These are phyloP conservation scores for Zymoseptoria ardabiliae DNA, from an alignment of 2,329 filamentous ascomycete species.

Conservation along the genomic window DNA sequence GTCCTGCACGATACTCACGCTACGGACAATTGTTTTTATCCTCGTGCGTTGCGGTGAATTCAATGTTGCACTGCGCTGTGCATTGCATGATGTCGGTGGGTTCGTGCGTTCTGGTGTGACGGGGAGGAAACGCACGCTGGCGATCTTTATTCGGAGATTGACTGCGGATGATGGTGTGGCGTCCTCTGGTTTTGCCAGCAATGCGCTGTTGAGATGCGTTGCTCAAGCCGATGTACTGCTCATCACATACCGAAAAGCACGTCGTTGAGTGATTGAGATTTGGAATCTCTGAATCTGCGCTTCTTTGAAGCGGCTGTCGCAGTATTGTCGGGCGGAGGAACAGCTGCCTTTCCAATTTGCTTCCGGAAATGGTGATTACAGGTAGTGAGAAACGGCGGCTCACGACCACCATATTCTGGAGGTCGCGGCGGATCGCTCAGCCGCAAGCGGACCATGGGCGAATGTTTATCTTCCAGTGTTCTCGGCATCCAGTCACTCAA, in stretches of 20 bases:
- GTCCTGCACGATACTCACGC: neutral
- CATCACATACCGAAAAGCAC: neutral
- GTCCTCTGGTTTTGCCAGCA: neutral
- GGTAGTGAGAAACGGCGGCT: too few relatives aligned
- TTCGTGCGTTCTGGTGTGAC: neutral
- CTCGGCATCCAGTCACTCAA: neutral
- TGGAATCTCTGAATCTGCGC: neutral
- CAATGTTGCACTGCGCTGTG: neutral
- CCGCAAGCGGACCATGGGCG: neutral
- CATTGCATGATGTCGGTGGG: neutral
- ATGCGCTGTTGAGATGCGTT: neutral
- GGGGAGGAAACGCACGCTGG: neutral
- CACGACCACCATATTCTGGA: neutral
- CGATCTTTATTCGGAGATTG: neutral
- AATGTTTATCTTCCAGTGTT: neutral
- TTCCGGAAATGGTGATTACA: neutral
- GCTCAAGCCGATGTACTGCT: neutral
- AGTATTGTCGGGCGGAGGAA: neutral
- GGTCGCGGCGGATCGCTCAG: neutral
- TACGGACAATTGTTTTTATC: neutral
- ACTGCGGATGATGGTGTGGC: neutral
- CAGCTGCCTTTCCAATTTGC: neutral
- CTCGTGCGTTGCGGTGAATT: neutral
- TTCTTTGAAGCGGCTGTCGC: neutral
- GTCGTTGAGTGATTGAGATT: neutral